phyloP scores from a whole-genome alignment of 306 rosid genomes.

The Abrus precatorius region DNA sequence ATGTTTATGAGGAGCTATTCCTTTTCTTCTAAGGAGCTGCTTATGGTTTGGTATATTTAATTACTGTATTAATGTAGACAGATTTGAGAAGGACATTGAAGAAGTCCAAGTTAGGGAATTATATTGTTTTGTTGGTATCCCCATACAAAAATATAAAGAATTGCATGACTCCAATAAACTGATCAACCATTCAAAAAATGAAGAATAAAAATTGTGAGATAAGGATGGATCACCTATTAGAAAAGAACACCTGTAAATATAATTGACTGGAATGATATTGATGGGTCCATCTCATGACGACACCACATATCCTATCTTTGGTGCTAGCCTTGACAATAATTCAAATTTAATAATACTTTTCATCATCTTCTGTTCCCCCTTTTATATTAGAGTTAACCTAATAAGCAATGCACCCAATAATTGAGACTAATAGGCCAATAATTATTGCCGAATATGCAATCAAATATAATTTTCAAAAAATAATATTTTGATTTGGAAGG shows the following conservation, averaged over 20 bases:
- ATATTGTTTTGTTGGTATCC: slow-evolving; percentile 20
- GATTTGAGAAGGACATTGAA: slow-evolving; percentile 13
- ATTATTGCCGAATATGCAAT: slow-evolving; percentile 39
- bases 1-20: neutral
- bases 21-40: neutral
- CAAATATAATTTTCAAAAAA: neutral
- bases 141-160: neutral
- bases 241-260: slow-evolving; percentile 30
- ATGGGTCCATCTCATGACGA: slow-evolving; percentile 52
- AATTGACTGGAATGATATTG: slow-evolving; percentile 41
- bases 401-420: slow-evolving; percentile 42
- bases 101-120: neutral
- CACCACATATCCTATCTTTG: slow-evolving; percentile 38
- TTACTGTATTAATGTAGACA: neutral
- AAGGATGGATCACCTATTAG: slow-evolving; percentile 11
- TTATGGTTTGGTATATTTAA: slow-evolving; percentile 4
- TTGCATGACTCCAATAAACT: slow-evolving; percentile 9
- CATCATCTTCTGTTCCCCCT: neutral
- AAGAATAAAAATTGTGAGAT: slow-evolving; percentile 29
- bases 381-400: neutral
- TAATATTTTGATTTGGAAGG: slow-evolving; percentile 11
- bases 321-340: slow-evolving; percentile 12
- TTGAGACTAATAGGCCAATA: slow-evolving; percentile 36
- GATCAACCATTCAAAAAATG: slow-evolving; percentile 4
- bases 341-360: slow-evolving; percentile 19